These are phyloP conservation scores for Penicillium odoratum DNA, from an alignment of 495 filamentous ascomycete species.

Conservation along the genomic window DNA sequence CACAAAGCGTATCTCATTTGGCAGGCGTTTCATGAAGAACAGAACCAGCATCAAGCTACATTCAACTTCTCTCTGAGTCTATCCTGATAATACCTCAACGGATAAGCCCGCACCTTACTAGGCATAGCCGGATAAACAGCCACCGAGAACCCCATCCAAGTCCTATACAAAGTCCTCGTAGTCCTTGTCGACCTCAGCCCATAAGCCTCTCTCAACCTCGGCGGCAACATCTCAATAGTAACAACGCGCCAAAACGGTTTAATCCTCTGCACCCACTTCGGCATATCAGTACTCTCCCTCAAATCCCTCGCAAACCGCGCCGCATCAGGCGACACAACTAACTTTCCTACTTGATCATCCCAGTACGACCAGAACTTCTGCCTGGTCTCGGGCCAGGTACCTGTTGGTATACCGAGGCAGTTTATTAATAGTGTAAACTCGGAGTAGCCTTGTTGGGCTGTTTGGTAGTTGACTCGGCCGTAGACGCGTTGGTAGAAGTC, in stretches of 20 bases:
- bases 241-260: conserved; percentile 37
- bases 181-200: conserved; percentile 35
- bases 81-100: conserved; percentile 34
- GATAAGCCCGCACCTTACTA: conserved; percentile 30
- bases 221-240: conserved; percentile 46
- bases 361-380: conserved; percentile 43
- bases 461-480: conserved; percentile 35
- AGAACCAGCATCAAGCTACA: conserved; percentile 21
- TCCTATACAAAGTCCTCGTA: conserved; percentile 36
- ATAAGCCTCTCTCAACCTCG: conserved; percentile 37
- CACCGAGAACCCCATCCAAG: conserved; percentile 37
- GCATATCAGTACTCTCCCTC: conserved; percentile 27
- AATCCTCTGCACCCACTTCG: conserved; percentile 34
- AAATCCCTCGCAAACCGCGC: conserved; percentile 36
- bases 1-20: neutral
- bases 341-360: conserved; percentile 34
- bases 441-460: conserved; percentile 35
- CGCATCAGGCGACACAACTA: conserved; percentile 36
- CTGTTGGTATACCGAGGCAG: conserved; percentile 29
- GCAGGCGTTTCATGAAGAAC: neutral
- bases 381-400: conserved; percentile 35
- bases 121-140: conserved; percentile 45
- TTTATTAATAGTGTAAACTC: conserved; percentile 37
- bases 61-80: conserved; percentile 32
- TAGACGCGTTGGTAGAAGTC: conserved; percentile 48